A percentile compares a stretch with the other conserved stretches of the same genome.
Conservation (phyloP, 2,329 filamentous ascomycete genomes). For the Penicillium sp. region DNA sequence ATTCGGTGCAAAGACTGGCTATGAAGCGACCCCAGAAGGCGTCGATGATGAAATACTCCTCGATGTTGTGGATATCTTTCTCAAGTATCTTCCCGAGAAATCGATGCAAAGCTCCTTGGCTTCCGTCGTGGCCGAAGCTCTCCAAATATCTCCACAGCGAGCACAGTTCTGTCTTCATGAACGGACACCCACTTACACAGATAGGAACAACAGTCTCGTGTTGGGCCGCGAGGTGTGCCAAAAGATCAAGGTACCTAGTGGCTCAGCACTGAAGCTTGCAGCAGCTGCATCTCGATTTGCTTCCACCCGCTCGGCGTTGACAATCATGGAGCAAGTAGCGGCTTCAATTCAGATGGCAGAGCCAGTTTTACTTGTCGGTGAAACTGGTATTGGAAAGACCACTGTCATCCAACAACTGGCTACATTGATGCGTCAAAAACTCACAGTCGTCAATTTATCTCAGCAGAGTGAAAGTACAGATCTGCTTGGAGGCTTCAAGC, state of each 20-base stretch:
- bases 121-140: slow-evolving; percentile 73
- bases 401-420: slow-evolving; percentile 93
- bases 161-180: slow-evolving; percentile 72
- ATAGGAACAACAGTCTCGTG: slow-evolving; percentile 56
- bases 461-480: slow-evolving; percentile 98
- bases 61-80: slow-evolving; percentile 90
- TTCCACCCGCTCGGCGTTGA: slow-evolving; percentile 78
- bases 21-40: slow-evolving; percentile 69
- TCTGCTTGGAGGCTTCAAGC: slow-evolving; percentile 92
- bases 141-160: slow-evolving; percentile 80
- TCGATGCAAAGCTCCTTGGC: slow-evolving; percentile 54
- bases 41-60: slow-evolving; percentile 82
- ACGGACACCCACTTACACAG: slow-evolving; percentile 68
- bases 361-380: slow-evolving; percentile 89
- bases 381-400: slow-evolving; percentile 98
- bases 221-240: slow-evolving; percentile 65
- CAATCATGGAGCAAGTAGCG: slow-evolving; percentile 82
- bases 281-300: slow-evolving; percentile 62
- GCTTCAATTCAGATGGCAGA: slow-evolving; percentile 80
- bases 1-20: slow-evolving; percentile 60
- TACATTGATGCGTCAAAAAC: slow-evolving; percentile 74
- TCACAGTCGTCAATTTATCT: slow-evolving; percentile 91
- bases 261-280: slow-evolving; percentile 45
- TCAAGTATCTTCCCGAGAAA: slow-evolving; percentile 70
- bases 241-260: slow-evolving; percentile 53